Evolutionary conservation across 805 yeast species (phyloP).

Genomic region (Cyberlindnera veronae): DNA sequence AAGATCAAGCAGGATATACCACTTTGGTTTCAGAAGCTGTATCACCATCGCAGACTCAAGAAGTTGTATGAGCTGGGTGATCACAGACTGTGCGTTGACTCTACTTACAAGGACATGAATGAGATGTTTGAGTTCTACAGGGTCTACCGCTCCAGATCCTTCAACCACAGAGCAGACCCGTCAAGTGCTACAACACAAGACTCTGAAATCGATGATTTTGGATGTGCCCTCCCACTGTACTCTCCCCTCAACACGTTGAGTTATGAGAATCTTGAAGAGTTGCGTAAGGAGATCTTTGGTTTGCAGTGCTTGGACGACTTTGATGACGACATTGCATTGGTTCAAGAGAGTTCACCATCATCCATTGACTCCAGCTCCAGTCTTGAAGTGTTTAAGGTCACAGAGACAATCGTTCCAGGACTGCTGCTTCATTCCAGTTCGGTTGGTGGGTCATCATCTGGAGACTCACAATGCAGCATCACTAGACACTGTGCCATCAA

Average conservation of each 20-base stretch:
- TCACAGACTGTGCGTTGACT: not conserved
- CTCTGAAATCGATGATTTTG: not conserved
- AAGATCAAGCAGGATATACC: not conserved
- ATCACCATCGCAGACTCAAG: not conserved
- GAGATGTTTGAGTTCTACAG: not conserved
- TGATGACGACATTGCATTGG: no score
- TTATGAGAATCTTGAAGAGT: slow-evolving; percentile 2
- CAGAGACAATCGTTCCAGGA: no score
- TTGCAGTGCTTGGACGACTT: no score
- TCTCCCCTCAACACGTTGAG: slow-evolving; percentile 6
- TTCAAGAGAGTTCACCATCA: no score
- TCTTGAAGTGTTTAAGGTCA: no score
- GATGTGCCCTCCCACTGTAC: not conserved
- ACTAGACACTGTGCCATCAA: no score
- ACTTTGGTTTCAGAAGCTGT: not conserved
- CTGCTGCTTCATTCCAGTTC: no score
- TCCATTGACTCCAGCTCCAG: no score
- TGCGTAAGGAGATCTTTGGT: slow-evolving; percentile 4
- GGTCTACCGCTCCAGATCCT: not conserved
- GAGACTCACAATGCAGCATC: no score
- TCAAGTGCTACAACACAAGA: no score
- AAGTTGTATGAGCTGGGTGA: not conserved
- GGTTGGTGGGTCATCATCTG: no score
- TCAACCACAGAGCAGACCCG: no score
- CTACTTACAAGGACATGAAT: not conserved